phyloP scores from a whole-genome alignment of 257 asterid species.

The Salvia miltiorrhiza region DNA sequence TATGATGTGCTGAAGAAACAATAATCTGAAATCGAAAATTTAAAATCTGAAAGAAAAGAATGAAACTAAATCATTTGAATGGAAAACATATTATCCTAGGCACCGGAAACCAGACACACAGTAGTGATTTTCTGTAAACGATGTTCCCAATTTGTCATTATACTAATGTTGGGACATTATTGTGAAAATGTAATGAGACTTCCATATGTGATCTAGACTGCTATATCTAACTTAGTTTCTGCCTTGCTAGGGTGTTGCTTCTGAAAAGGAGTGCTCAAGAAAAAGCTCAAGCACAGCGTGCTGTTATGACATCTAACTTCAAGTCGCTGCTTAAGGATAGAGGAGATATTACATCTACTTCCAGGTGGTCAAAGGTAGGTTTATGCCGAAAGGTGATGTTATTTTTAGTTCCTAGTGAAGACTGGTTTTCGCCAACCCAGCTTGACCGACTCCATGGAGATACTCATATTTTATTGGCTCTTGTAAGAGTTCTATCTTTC shows the following conservation, averaged over 20 bases:
- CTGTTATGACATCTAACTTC: constrained; percentile 63
- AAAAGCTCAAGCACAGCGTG: constrained; percentile 74
- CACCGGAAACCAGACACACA: no score
- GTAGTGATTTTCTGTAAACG: no score
- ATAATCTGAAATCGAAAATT: no score
- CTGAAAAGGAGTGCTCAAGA: constrained; percentile 76
- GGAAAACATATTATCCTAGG: no score
- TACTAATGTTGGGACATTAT: no score
- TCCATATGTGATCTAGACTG: constrained; percentile 5
- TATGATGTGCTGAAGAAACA: no score
- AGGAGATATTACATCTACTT: constrained; percentile 55
- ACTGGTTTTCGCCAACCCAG: constrained; percentile 13
- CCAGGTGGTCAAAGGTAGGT: constrained; percentile 95
- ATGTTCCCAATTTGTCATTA: no score
- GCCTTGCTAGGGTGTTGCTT: constrained; percentile 54
- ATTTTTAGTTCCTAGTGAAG: constrained; percentile 44
- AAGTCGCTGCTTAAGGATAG: constrained; percentile 79
- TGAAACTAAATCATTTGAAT: no score
- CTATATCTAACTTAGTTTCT: constrained; percentile 21
- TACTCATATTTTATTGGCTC: constrained; percentile 10
- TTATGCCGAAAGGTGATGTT: constrained; percentile 29
- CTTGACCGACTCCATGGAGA: not conserved
- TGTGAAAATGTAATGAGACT: not conserved
- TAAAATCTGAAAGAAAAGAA: no score
- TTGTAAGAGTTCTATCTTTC: not conserved